Base-by-base conservation (phyloP, 1,284 basidiomycete species). In the Puccinia coronata region DNA sequence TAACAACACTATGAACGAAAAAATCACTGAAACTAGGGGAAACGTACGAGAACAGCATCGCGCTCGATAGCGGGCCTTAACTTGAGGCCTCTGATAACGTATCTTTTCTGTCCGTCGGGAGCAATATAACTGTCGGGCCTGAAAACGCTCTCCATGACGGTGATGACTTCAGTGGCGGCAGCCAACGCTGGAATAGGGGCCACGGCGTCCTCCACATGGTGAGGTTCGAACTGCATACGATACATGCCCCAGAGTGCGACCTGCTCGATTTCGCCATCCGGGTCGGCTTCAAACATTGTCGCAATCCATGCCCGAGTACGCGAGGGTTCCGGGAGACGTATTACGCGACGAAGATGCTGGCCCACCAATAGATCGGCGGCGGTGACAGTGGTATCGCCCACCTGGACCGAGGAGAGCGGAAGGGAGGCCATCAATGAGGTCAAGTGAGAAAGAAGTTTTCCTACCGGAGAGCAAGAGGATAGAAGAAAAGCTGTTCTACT, bases 81-180 rank as follows among this genome's bases (percentile, higher is more conserved):
- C 49, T 74, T 81, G 57, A 81, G 71, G 23, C 79, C 79, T 67
- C 79, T 73, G 57, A 81, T 81, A n/a, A 81, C 79, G 31, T 81
- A 81, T 74, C 71, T 53, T 28, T 81, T 81, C 31, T 73, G 53
- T 9, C 79, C 79, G 47, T 81, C 79, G 31, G 70, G 36, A 51
- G 57, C 79, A 59, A 81, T 51, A 43, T 81, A 81, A n/a, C 57
- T 65, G 39, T 81, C 79, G 18, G 79, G 79, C 41, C 79, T 71
- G 49, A 81, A 81, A n/a, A 81, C 79, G 57, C 69, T 81, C 47
- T 81, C 79, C 79, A 81, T 81, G 70, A 81, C 79, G 47, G 79
- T 81, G 70, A 81, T 81, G 12, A 81, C 79, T n/a, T 81, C 79
- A 43, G 79, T 81, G 65, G 79, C 79, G n/a, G 57, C 79, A 12